Base-by-base conservation (phyloP, 2,329 filamentous ascomycete species). In the Madurella fahalii region DNA sequence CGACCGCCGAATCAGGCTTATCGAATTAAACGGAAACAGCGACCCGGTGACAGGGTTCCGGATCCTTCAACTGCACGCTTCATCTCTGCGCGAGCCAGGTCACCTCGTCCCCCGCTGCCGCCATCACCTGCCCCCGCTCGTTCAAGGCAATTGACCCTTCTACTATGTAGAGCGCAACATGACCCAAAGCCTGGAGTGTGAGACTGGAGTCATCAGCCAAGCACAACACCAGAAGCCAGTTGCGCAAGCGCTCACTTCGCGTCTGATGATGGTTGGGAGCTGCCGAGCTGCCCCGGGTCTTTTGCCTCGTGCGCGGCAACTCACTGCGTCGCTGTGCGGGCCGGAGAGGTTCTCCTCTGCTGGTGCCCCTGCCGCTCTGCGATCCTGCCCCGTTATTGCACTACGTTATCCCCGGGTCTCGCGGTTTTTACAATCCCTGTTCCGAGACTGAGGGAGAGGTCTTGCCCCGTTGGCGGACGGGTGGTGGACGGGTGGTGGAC, bases 1-100 rank as follows among this genome's bases (percentile, higher is more conserved):
- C 7, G 25, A 25, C 7, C 25, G 37, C 25, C 18, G 32, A 18
- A 46, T 50, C 25, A 42, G 20, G 46, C n/a, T 25, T 53, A 60
- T 60, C 53, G 46, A 57, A 50, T 59, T 60, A 53, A 59, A 58
- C 60, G 54, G 46, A 50, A 53, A 59, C 56, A 43, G n/a, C 20
- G 40, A 40, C 46, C 44, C 45, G 39, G 11, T 8, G 51, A 56
- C 61, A 60, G 58, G 61, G 61, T 37, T 62, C 11, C 15, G 39
- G 37, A 62, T 63, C 61, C 61, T 63, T 58, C 60, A 31, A 55
- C 57, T 15, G 53, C 57, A 32, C 52, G 40, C 50, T 56, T 57
- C 53, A 51, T 56, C 54, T 53, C 50, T n/a, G n/a, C n/a, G n/a
- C n/a, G n/a, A n/a, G n/a, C 53, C 34, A 34, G 2, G 25, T 39